Base-by-base conservation (phyloP, 257 asterid genomes). In the Dorcoceras hygrometricum region DNA sequence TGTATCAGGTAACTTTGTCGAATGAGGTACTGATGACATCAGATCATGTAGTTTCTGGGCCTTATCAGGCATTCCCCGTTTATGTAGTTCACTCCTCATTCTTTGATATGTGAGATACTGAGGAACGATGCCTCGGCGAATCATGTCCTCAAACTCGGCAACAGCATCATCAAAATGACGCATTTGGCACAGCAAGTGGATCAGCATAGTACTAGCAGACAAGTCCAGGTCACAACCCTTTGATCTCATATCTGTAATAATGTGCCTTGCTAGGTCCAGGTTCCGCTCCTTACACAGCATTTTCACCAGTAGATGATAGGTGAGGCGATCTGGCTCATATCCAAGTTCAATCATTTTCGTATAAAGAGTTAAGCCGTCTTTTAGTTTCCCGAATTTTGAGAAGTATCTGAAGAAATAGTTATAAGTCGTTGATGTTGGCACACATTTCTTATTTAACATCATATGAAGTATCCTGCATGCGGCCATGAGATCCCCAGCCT, bases 121-220 rank as follows among this genome's bases (percentile, higher is more conserved):
- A 60, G 98, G 98, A 63, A 83, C 86, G 73, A 89, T 71, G 46
- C 98, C 98, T 72, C 95, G 87, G 62, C 90, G 85, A 57, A 89
- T 74, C 90, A 91, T 82, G 73, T 87, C 96, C 73, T 76, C 75
- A 69, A 87, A 91, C 79, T 83, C 93, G 18, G 50, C 57, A 70
- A 84, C 71, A 70, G 96, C 95, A 76, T 78, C 86, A 46, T 87
- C 80, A 24, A 82, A 79, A 28, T 78, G 79, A 26, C 71, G 77
- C 84, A 78, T 64, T 67, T 76, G 77, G 77, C 86, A 78, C 62
- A 84, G 74, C 55, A 87, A 77, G 60, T 89, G 91, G 63, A 91
- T 84, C 78, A 87, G 69, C 98, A 89, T 89, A 28, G 95, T 89
- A 73, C 92, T 72, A 48, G 89, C 62, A 54, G 92, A 87, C 83